A percentile compares a stretch with the other conserved stretches of the same genome.
phyloP scores from a whole-genome alignment of 2,329 filamentous ascomycete species.

The Trichoderma citrinoviride region DNA sequence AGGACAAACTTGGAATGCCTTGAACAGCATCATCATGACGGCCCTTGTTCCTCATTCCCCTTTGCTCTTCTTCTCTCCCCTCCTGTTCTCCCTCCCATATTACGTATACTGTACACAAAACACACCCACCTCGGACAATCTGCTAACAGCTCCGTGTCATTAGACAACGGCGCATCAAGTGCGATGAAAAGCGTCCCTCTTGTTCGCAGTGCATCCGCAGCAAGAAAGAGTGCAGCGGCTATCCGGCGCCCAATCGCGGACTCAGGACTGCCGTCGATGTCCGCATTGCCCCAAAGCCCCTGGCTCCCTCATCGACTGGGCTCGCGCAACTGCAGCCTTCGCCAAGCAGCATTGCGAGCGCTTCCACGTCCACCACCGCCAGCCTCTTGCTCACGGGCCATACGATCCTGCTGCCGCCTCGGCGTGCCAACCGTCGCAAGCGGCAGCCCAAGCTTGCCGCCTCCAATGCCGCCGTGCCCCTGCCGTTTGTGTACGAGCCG shows the following conservation, averaged over 20 bases:
- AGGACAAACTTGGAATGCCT: slow-evolving; percentile 32
- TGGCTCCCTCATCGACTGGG: slow-evolving; percentile 12
- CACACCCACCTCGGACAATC: neutral
- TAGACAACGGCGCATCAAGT: slow-evolving; percentile 63
- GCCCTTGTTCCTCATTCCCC: neutral
- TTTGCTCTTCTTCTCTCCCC: neutral
- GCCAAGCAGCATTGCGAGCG: neutral
- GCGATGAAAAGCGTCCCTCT: slow-evolving; percentile 60
- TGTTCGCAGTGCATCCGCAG: slow-evolving; percentile 60
- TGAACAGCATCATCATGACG: neutral
- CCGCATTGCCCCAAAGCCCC: slow-evolving; percentile 50
- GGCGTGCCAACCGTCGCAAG: slow-evolving; percentile 29
- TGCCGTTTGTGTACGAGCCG: slow-evolving; percentile 45
- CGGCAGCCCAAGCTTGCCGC: neutral
- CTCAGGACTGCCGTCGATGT: slow-evolving; percentile 47
- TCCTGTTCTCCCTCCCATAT: no score
- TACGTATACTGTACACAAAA: no score
- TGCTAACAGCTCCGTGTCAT: slow-evolving; percentile 2
- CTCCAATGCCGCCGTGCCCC: slow-evolving; percentile 26
- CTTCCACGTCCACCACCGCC: slow-evolving; percentile 26
- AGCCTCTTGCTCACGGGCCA: slow-evolving; percentile 17
- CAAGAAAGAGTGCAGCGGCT: slow-evolving; percentile 58
- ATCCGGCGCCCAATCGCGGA: slow-evolving; percentile 55
- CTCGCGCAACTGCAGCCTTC: neutral
- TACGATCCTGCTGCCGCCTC: slow-evolving; percentile 33